A percentile compares a stretch with the other conserved stretches of the same genome.
Conservation (phyloP, 352 stramenopile species). For the Phytophthora agathidicida region DNA sequence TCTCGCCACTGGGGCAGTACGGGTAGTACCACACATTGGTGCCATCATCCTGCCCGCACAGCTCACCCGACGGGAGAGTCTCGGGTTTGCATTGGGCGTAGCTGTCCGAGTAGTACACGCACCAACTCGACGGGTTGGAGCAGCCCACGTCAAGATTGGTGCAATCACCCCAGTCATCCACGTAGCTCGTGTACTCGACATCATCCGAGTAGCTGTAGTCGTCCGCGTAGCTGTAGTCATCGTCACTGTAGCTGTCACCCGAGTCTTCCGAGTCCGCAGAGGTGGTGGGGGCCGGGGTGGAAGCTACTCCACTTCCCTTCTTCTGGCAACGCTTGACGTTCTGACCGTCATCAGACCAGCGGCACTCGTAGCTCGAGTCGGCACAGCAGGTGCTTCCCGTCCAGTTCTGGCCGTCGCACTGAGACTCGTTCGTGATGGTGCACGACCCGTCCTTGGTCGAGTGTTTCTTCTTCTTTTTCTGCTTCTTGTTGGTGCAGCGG, state of each 20-base stretch:
- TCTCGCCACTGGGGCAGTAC: slow-evolving; percentile 30
- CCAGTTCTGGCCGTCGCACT: slow-evolving; percentile 30
- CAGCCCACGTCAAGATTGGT: slow-evolving; percentile 18
- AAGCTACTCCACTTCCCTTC: slow-evolving; percentile 1
- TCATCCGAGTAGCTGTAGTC: slow-evolving; percentile 17
- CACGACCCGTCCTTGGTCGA: slow-evolving; percentile 16
- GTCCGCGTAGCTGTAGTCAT: slow-evolving; percentile 29
- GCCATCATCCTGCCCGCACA: slow-evolving; percentile 40
- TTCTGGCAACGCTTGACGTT: slow-evolving; percentile 28
- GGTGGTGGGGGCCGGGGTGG: no score
- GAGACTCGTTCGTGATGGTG: slow-evolving; percentile 24
- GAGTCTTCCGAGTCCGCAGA: slow-evolving; percentile 5
- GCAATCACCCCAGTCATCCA: slow-evolving; percentile 27
- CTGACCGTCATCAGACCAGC: slow-evolving; percentile 15
- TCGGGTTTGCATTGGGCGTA: slow-evolving; percentile 44
- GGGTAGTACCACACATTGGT: slow-evolving; percentile 40
- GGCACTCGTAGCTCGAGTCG: slow-evolving; percentile 26
- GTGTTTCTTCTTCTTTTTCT: slow-evolving; percentile 21
- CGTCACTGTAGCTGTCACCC: slow-evolving; percentile 6
- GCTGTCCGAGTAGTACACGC: slow-evolving; percentile 28
- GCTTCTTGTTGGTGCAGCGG: slow-evolving; percentile 36
- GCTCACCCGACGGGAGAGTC: slow-evolving; percentile 24
- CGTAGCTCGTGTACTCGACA: slow-evolving; percentile 16
- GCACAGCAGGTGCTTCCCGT: slow-evolving; percentile 23
- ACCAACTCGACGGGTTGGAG: slow-evolving; percentile 12